Evolutionary conservation across 257 asterid genomes (phyloP).

Genomic region (Fraxinus excelsior): DNA sequence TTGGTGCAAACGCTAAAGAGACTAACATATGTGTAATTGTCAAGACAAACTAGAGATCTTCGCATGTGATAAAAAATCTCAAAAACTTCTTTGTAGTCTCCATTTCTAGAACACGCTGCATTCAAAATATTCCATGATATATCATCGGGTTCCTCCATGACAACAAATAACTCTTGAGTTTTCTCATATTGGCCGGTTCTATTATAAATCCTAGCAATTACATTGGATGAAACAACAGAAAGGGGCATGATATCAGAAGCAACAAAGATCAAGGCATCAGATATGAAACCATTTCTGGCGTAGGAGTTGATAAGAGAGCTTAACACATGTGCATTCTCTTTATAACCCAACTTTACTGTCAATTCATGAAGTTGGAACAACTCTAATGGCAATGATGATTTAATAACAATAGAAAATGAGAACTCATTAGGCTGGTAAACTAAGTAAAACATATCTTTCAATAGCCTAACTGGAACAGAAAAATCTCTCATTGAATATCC

Average conservation of each 20-base stretch:
- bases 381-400: conserved; percentile 44
- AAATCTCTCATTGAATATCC: conserved; percentile 63
- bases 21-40: conserved; percentile 76
- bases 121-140: conserved; percentile 83
- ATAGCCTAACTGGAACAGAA: conserved; percentile 38
- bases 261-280: conserved; percentile 55
- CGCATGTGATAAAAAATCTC: conserved; percentile 76
- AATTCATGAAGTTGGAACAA: conserved; percentile 71
- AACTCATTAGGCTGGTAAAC: conserved; percentile 58
- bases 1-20: conserved; percentile 69
- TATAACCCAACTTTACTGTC: conserved; percentile 60
- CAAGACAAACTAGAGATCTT: conserved; percentile 47
- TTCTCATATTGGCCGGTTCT: conserved; percentile 57
- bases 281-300: conserved; percentile 49
- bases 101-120: conserved; percentile 83
- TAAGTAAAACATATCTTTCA: conserved; percentile 57
- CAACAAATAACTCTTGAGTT: conserved; percentile 75
- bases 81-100: conserved; percentile 66
- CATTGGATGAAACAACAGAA: conserved; percentile 55
- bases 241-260: conserved; percentile 30
- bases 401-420: conserved; percentile 64
- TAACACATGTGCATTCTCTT: conserved; percentile 50
- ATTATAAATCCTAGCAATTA: conserved; percentile 68
- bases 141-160: conserved; percentile 66
- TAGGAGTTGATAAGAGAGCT: conserved; percentile 70